Percentiles rank a stretch among this genome's conserved stretches.
Evolutionary conservation across 306 rosid genomes (phyloP).

Genomic region (Mimosa bimucronata): DNA sequence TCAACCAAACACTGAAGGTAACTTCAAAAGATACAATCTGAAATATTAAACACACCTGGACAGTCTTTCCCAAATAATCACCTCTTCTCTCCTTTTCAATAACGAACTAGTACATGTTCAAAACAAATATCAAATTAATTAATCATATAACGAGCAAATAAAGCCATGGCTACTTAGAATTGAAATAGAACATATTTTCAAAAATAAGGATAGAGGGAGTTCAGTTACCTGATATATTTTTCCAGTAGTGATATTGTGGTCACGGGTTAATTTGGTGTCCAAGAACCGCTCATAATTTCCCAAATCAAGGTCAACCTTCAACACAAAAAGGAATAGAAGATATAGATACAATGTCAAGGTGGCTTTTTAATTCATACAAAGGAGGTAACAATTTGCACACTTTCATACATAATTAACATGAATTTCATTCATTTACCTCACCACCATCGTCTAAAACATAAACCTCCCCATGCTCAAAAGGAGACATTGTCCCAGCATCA

Average conservation of each 20-base stretch:
- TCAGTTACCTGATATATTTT: constrained; percentile 69
- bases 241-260: constrained; percentile 81
- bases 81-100: constrained; percentile 77
- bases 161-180: neutral
- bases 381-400: constrained; percentile 10
- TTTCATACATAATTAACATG: neutral
- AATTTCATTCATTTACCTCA: constrained; percentile 56
- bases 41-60: constrained; percentile 49
- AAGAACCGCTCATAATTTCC: constrained; percentile 87
- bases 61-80: constrained; percentile 81
- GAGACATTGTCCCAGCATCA: constrained; percentile 92
- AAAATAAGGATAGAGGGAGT: neutral
- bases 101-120: constrained; percentile 56
- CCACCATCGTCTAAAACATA: constrained; percentile 89
- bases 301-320: constrained; percentile 88
- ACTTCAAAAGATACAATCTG: constrained; percentile 1
- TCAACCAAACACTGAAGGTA: neutral
- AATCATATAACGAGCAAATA: constrained; percentile 4
- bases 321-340: constrained; percentile 12
- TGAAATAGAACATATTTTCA: neutral
- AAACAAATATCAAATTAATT: constrained; percentile 16
- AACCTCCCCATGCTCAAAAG: constrained; percentile 90
- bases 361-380: neutral
- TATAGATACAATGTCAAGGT: constrained; percentile 5
- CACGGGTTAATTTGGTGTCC: constrained; percentile 66